A percentile compares a stretch with the other conserved stretches of the same genome.
phyloP scores from a whole-genome alignment of 371 early-diverging fungal species.

The Umbelopsis sp. region DNA sequence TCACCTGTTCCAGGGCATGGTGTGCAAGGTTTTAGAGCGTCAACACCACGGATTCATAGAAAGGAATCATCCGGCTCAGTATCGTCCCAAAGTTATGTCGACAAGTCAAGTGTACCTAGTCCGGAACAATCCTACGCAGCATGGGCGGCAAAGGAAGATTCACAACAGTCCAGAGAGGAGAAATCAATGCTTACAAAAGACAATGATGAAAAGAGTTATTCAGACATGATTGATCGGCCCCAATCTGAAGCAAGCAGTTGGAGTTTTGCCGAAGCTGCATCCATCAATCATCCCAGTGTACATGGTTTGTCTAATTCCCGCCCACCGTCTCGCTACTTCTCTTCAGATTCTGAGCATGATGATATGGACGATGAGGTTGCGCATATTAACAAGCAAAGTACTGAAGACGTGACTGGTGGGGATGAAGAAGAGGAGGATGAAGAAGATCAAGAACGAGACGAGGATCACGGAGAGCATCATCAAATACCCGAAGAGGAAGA shows the following conservation, averaged over 20 bases:
- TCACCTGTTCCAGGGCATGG: slow-evolving; percentile 14
- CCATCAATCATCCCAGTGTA: slow-evolving; percentile 9
- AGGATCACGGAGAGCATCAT: background rate
- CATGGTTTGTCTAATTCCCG: slow-evolving; percentile 9
- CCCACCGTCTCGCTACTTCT: slow-evolving; percentile 13
- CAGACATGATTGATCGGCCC: background rate
- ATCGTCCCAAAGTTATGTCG: slow-evolving; percentile 9
- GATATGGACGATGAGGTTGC: background rate
- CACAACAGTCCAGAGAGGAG: background rate
- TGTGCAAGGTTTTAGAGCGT: slow-evolving; percentile 2
- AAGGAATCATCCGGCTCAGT: background rate
- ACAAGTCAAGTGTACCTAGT: background rate
- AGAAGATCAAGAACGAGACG: background rate
- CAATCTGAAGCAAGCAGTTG: background rate
- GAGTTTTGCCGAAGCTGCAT: slow-evolving; percentile 10
- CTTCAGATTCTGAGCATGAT: background rate
- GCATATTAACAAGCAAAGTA: background rate
- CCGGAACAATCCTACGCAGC: slow-evolving; percentile 7
- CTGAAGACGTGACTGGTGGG: background rate
- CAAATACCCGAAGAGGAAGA: background rate
- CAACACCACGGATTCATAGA: background rate
- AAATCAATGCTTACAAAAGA: background rate
- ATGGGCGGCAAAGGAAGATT: slow-evolving; percentile 3
- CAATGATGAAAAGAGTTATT: background rate
- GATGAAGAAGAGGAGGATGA: background rate